Evolutionary conservation across 208 protist genomes (phyloP).

Genomic region (Angomonas ambiguus): DNA sequence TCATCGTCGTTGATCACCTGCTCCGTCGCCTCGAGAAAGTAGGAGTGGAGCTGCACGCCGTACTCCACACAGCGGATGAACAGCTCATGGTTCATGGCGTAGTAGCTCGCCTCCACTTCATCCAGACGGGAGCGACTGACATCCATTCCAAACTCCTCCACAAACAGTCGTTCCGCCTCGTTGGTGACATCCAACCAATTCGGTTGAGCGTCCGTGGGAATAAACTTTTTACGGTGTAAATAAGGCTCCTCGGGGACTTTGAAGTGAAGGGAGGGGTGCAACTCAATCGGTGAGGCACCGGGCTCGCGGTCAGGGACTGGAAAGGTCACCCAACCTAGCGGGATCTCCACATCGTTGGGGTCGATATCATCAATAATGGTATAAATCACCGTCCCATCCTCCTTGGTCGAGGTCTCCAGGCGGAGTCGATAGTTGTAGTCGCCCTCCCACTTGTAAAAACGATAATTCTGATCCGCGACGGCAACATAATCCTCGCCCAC

Average conservation of each 20-base stretch:
- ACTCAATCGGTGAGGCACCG: slow-evolving; percentile 21
- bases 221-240: slow-evolving; percentile 53
- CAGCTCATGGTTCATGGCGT: slow-evolving; percentile 76
- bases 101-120: slow-evolving; percentile 72
- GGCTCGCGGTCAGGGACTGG: slow-evolving; percentile 60
- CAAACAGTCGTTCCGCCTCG: slow-evolving; percentile 70
- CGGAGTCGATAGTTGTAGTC: slow-evolving; percentile 37
- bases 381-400: slow-evolving; percentile 36
- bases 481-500: slow-evolving; percentile 81
- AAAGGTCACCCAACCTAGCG: slow-evolving; percentile 83
- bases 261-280: slow-evolving; percentile 68
- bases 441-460: slow-evolving; percentile 76
- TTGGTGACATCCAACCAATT: slow-evolving; percentile 80
- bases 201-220: slow-evolving; percentile 29
- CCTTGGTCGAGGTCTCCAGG: slow-evolving; percentile 35
- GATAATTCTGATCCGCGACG: slow-evolving; percentile 84
- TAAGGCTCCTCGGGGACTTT: slow-evolving; percentile 36
- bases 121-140: slow-evolving; percentile 50
- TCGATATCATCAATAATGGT: slow-evolving; percentile 66
- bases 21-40: slow-evolving; percentile 86
- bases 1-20: slow-evolving; percentile 74
- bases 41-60: slow-evolving; percentile 64
- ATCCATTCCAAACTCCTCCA: slow-evolving; percentile 75
- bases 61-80: slow-evolving; percentile 53
- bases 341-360: slow-evolving; percentile 39